phyloP scores from a whole-genome alignment of 257 asterid genomes.

The Nicotiana otophora region DNA sequence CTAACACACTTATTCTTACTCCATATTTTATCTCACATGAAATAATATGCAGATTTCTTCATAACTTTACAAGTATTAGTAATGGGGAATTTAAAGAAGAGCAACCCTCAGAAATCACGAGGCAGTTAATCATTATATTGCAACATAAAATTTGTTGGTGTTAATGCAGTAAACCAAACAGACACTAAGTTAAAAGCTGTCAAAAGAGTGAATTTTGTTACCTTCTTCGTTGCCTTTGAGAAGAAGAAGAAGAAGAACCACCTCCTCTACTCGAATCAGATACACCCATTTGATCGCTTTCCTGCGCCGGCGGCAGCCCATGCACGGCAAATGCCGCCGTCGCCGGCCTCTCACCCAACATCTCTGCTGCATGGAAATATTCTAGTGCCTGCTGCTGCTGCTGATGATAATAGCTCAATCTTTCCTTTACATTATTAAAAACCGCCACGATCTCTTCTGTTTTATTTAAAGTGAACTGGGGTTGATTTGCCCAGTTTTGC shows the following conservation, averaged over 20 bases:
- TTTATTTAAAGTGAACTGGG: constrained; percentile 19
- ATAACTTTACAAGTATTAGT: too few species aligned
- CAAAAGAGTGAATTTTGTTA: constrained; percentile 26
- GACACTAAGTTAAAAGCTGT: not conserved
- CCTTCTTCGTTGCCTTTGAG: constrained; percentile 51
- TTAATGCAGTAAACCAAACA: too few species aligned
- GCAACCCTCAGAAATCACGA: too few species aligned
- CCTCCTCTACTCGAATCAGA: constrained; percentile 23
- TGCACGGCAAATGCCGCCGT: not conserved
- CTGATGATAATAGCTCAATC: constrained; percentile 12
- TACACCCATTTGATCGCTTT: constrained; percentile 6
- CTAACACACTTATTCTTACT: too few species aligned
- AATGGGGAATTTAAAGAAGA: too few species aligned
- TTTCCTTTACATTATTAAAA: constrained; percentile 40
- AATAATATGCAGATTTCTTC: too few species aligned
- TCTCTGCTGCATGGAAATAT: constrained; percentile 20
- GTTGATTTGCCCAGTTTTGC: constrained; percentile 35
- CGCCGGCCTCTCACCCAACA: not conserved
- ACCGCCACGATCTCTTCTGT: constrained; percentile 54
- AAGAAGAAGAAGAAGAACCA: constrained; percentile 21
- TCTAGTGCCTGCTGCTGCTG: constrained; percentile 29
- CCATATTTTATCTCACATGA: too few species aligned
- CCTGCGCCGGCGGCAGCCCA: not conserved
- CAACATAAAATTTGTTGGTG: too few species aligned
- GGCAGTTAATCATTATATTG: too few species aligned